Percentiles rank a stretch among this genome's conserved stretches.
Conservation (phyloP, 805 yeast species). For the Yarrowia osloensis region DNA sequence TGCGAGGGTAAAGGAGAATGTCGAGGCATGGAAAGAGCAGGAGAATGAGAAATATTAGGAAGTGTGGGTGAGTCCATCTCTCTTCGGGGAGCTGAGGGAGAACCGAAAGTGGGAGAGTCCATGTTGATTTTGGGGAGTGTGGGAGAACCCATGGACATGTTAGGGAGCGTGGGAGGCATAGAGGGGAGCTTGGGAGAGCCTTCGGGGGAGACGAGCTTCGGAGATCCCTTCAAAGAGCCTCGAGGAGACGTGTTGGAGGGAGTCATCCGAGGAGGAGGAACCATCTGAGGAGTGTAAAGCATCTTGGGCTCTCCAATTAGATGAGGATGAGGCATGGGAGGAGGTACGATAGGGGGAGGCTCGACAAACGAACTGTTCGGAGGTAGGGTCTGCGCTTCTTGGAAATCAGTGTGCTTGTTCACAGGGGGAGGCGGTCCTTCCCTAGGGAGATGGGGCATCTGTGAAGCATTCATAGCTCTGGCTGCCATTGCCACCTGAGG, state of each 20-base stretch:
- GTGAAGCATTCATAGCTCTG: neutral
- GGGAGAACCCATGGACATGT: neutral
- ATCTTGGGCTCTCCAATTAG: constrained; percentile 5
- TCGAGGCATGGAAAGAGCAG: neutral
- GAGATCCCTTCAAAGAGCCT: neutral
- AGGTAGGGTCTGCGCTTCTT: neutral
- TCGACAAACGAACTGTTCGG: neutral
- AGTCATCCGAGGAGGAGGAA: constrained; percentile 11
- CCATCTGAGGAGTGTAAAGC: constrained; percentile 14
- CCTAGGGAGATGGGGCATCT: neutral
- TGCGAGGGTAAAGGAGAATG: constrained; percentile 7
- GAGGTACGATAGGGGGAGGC: constrained; percentile 5
- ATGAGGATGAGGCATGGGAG: neutral
- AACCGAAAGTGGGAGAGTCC: neutral
- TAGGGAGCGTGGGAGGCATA: neutral
- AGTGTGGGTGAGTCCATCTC: neutral
- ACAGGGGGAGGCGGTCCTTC: neutral
- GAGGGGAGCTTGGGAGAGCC: neutral
- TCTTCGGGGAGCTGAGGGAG: neutral
- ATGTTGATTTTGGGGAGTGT: neutral
- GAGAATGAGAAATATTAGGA: neutral
- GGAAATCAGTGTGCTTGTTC: neutral
- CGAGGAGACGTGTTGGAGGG: neutral
- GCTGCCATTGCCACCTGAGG: constrained; percentile 20
- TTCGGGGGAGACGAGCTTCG: neutral